Conservation (phyloP, 2,329 filamentous ascomycete genomes). For the Cercospora sp. region DNA sequence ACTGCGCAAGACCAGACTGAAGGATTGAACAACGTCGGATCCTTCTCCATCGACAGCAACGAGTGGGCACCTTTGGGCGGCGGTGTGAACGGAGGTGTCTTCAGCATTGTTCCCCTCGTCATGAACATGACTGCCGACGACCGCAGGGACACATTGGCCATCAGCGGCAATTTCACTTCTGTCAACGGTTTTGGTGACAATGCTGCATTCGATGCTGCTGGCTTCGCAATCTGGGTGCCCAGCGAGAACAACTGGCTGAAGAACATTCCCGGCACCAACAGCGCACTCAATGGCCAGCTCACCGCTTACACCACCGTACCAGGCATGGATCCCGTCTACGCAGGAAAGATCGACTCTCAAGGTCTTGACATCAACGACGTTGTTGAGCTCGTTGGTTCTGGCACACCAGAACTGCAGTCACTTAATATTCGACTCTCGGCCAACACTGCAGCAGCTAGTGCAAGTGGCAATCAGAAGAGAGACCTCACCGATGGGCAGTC, state of each 20-base stretch:
- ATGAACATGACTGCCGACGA: constrained; percentile 72
- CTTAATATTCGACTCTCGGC: constrained; percentile 58
- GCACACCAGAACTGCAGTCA: constrained; percentile 44
- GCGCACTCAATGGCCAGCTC: constrained; percentile 70
- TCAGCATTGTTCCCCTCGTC: constrained; percentile 70
- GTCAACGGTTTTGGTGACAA: constrained; percentile 69
- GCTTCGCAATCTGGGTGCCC: constrained; percentile 90
- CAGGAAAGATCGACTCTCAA: constrained; percentile 78
- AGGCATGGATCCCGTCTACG: constrained; percentile 65
- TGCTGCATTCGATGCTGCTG: constrained; percentile 61
- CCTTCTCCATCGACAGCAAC: constrained; percentile 68
- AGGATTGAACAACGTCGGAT: constrained; percentile 73
- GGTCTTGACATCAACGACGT: constrained; percentile 72
- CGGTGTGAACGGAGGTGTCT: constrained; percentile 79
- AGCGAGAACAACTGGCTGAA: constrained; percentile 84
- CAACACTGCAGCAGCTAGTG: constrained; percentile 27
- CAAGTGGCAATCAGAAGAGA: constrained; percentile 42
- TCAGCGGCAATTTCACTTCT: constrained; percentile 77
- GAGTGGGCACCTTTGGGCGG: constrained; percentile 78
- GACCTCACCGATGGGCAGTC: constrained; percentile 39
- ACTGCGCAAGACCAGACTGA: constrained; percentile 61
- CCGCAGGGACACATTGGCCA: constrained; percentile 71
- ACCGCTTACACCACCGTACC: constrained; percentile 68
- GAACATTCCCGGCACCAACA: constrained; percentile 65
- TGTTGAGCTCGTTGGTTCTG: constrained; percentile 60